These are phyloP conservation scores for Penium margaritaceum DNA, from an alignment of 139 green algal genomes.

Conservation along the genomic window DNA sequence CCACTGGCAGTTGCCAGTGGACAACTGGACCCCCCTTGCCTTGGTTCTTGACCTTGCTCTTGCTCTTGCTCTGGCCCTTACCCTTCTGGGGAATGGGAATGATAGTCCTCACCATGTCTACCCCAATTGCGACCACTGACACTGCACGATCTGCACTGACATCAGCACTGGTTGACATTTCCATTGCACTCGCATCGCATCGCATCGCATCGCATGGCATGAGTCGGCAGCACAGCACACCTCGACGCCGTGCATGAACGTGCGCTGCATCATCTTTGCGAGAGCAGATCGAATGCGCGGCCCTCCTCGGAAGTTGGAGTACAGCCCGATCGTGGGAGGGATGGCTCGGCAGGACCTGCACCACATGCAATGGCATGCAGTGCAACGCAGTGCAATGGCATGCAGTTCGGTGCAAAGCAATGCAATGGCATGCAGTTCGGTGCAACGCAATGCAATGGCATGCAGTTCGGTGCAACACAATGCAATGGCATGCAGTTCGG, in stretches of 20 bases:
- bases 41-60: no score
- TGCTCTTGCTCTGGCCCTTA: no score
- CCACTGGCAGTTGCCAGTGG: no score
- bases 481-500: background rate
- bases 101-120: no score
- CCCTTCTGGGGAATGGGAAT: no score
- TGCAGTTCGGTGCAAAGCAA: background rate
- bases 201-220: no score
- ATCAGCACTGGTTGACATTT: no score
- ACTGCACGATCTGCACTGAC: no score
- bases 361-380: background rate
- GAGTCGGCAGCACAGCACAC: no score
- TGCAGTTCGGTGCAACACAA: background rate
- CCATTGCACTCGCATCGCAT: no score
- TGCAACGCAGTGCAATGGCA: background rate
- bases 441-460: background rate
- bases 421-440: background rate
- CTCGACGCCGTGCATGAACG: slow-evolving; percentile 33
- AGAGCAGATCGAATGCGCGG: slow-evolving; percentile 3
- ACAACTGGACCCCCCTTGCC: no score
- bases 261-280: slow-evolving; percentile 34
- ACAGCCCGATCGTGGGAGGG: slow-evolving; percentile 12
- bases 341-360: slow-evolving; percentile 20
- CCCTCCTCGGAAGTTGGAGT: slow-evolving; percentile 25
- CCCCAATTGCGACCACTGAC: no score